Conservation (phyloP, 352 stramenopile species). For the Phytophthora fragariaefolia region DNA sequence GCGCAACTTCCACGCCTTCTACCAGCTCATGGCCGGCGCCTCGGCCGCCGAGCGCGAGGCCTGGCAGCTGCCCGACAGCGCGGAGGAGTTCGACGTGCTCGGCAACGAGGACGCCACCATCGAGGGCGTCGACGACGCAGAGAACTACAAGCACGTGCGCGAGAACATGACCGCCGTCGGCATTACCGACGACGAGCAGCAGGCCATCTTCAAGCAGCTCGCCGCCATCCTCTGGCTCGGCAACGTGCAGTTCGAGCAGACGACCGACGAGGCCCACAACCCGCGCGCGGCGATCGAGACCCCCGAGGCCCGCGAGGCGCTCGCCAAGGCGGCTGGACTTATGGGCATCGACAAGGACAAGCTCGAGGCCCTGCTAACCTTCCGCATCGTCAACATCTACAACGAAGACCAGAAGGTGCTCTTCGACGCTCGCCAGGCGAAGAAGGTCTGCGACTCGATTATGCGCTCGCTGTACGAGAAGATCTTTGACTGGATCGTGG, state of each 20-base stretch:
- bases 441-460: conserved; percentile 87
- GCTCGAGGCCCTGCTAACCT: conserved; percentile 79
- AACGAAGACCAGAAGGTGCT: conserved; percentile 79
- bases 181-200: conserved; percentile 77
- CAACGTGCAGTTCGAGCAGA: conserved; percentile 84
- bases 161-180: conserved; percentile 75
- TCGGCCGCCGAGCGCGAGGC: conserved; percentile 52
- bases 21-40: conserved; percentile 88
- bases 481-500: conserved; percentile 91
- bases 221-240: conserved; percentile 86
- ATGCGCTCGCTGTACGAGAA: conserved; percentile 90
- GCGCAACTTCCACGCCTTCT: conserved; percentile 95
- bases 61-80: conserved; percentile 59
- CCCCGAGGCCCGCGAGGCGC: conserved; percentile 54
- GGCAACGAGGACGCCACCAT: conserved; percentile 72
- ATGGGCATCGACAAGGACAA: conserved; percentile 68
- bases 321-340: conserved; percentile 64
- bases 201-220: conserved; percentile 78
- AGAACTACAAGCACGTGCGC: conserved; percentile 65
- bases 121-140: conserved; percentile 78
- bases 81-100: conserved; percentile 73
- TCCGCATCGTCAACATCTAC: conserved; percentile 83
- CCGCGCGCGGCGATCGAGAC: conserved; percentile 70
- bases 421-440: conserved; percentile 76
- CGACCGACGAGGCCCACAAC: conserved; percentile 77